Evolutionary conservation across 1,139 yeast genomes (phyloP).

Genomic region (Taiozyma onychis): DNA sequence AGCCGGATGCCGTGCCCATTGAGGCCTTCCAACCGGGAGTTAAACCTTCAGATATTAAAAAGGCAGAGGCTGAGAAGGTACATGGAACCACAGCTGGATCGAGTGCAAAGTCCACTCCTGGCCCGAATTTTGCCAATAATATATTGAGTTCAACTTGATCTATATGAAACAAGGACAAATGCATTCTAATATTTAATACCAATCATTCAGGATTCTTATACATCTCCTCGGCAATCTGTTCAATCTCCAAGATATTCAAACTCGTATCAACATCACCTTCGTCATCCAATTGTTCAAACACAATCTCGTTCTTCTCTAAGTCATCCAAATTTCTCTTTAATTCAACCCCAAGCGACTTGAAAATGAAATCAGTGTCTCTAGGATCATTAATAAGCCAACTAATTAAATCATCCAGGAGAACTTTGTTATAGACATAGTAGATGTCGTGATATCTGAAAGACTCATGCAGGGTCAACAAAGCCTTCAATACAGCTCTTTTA

Average conservation of each 20-base stretch:
- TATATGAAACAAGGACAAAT: neutral
- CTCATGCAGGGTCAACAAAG: conserved; percentile 57
- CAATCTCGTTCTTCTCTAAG: conserved; percentile 27
- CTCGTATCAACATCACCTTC: conserved; percentile 28
- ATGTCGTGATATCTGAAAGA: conserved; percentile 80
- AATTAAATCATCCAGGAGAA: conserved; percentile 75
- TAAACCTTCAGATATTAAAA: neutral
- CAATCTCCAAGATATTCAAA: conserved; percentile 42
- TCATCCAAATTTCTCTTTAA: conserved; percentile 32
- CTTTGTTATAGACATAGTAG: conserved; percentile 80
- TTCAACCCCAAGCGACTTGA: conserved; percentile 66
- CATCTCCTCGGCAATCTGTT: conserved; percentile 49
- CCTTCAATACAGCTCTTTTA: conserved; percentile 54
- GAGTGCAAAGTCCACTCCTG: conserved; percentile 5
- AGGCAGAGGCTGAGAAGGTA: neutral
- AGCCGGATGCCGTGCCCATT: neutral
- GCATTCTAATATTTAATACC: neutral
- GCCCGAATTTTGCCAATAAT: conserved; percentile 25
- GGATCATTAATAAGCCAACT: conserved; percentile 68
- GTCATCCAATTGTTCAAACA: conserved; percentile 31
- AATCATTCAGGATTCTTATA: conserved; percentile 26
- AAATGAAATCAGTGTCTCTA: conserved; percentile 38
- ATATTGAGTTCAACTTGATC: conserved; percentile 19
- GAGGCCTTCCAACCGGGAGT: conserved; percentile 1
- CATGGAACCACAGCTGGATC: neutral